Conservation (phyloP, 352 stramenopile species). For the Peronospora farinosa region DNA sequence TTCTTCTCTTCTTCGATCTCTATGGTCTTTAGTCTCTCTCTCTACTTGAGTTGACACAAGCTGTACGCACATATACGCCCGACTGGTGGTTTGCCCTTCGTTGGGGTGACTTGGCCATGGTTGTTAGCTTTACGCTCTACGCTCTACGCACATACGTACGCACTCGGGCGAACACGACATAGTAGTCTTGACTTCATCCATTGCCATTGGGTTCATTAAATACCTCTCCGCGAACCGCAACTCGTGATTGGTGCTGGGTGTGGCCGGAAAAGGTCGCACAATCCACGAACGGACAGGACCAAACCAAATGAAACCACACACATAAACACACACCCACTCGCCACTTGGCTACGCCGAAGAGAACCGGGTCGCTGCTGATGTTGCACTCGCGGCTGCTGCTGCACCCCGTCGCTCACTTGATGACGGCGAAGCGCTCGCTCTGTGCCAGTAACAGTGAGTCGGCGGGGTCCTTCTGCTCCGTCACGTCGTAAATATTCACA, state of each 20-base stretch:
- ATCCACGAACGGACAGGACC: slow-evolving; percentile 1
- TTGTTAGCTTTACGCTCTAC: slow-evolving; percentile 14
- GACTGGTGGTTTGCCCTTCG: not conserved
- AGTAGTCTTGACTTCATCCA: slow-evolving; percentile 31
- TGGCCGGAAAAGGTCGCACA: slow-evolving; percentile 3
- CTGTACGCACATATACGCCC: not conserved
- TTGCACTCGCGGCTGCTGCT: slow-evolving; percentile 15
- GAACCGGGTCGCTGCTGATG: slow-evolving; percentile 23
- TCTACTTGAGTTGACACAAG: slow-evolving; percentile 14
- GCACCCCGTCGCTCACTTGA: slow-evolving; percentile 25
- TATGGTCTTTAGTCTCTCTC: slow-evolving; percentile 14
- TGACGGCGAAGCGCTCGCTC: slow-evolving; percentile 69
- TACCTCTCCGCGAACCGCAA: slow-evolving; percentile 28
- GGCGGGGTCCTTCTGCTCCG: slow-evolving; percentile 38
- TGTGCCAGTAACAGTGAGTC: slow-evolving; percentile 48
- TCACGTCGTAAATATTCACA: slow-evolving; percentile 84
- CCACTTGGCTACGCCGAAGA: slow-evolving; percentile 17
- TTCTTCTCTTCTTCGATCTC: slow-evolving; percentile 23
- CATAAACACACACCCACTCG: slow-evolving; percentile 2
- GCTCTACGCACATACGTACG: slow-evolving; percentile 12
- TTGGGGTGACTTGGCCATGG: not conserved
- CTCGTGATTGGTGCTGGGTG: slow-evolving; percentile 3
- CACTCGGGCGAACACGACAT: slow-evolving; percentile 24
- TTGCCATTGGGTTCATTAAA: slow-evolving; percentile 35
- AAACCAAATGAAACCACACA: too few species aligned